phyloP scores from a whole-genome alignment of 2,329 filamentous ascomycete genomes.

The Claviceps cyperi region DNA sequence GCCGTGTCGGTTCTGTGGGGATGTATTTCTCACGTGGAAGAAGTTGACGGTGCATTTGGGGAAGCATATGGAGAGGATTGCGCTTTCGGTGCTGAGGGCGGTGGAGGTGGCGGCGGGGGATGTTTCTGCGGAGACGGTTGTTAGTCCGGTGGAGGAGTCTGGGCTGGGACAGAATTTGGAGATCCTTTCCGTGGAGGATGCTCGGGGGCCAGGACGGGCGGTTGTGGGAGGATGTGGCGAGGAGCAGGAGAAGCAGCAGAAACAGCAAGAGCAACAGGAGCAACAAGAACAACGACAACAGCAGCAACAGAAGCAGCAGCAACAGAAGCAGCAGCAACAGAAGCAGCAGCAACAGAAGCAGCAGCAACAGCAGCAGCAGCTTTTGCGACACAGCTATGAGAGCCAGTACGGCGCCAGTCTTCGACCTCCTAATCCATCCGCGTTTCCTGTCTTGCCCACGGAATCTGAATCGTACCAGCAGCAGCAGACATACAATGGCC shows the following conservation, averaged over 20 bases:
- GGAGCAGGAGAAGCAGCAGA: no score
- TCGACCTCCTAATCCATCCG: slow-evolving; percentile 9
- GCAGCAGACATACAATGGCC: slow-evolving; percentile 7
- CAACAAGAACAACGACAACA: no score
- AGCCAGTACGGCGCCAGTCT: slow-evolving; percentile 6
- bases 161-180: slow-evolving; percentile 21
- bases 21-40: slow-evolving; percentile 72
- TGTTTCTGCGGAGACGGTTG: slow-evolving; percentile 46
- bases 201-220: no score
- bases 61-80: slow-evolving; percentile 88
- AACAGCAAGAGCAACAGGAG: no score
- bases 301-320: no score
- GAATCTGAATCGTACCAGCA: slow-evolving; percentile 13
- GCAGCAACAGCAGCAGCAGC: slow-evolving; percentile 3
- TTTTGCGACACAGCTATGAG: background rate
- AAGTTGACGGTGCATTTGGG: slow-evolving; percentile 86
- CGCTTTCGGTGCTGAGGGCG: slow-evolving; percentile 59
- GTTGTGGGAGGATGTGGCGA: no score
- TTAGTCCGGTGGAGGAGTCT: slow-evolving; percentile 50
- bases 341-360: slow-evolving; percentile 3
- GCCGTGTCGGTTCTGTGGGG: slow-evolving; percentile 77
- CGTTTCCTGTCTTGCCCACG: slow-evolving; percentile 13
- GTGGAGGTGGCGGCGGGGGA: slow-evolving; percentile 36
- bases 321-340: no score
- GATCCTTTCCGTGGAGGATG: no score